Base-by-base conservation (phyloP, 176 grass and related monocot species). In the Musa schizocarpa region DNA sequence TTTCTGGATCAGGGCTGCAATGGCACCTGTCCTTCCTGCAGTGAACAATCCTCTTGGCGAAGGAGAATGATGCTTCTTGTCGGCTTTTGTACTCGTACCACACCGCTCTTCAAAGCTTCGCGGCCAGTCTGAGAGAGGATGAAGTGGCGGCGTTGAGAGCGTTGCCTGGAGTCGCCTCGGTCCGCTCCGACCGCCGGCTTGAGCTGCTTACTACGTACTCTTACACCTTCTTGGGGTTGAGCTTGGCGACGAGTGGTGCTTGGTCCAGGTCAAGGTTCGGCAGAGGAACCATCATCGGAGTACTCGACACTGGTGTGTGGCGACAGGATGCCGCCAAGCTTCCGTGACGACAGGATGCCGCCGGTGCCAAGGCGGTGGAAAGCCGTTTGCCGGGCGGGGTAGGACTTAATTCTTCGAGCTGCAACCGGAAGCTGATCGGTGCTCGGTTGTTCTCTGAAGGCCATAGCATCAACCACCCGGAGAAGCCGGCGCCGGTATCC, bases 231-330 rank as follows among this genome's bases (percentile, higher is more conserved):
- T 54, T 97, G 68, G 93, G 93, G 49, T 80, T 93, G 66, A 83
- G 80, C 72, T 88, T 88, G 43, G 84, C 77, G 53, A 71, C 81
- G 6, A 66, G 61, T 49, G 90, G 90, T 1, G 77, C 77, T 19
- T 97, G 93, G 93, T 82, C 84, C 1, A 85, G 81, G 72, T 83
- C 90, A 0, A 78, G 86, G 14, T 93, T 78, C 43, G 93, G 93
- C 53, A 83, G 55, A 8, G 86, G 87, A 26, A 25, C 73, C 72
- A 83, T 97, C 72, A 34, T 97, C 56, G 93, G 93, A 17, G 93
- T 97, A 52, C 87, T 97, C 74, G 93, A 97, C 70, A 97, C 93
- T 11, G 93, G 90, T 26, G 89, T 93, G 8, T 93, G 93, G 93
- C 93, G 24, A 24, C 24, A 24, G 24, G 24, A 24, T 24, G 24